These are phyloP conservation scores for Sambucus nigra DNA, from an alignment of 129 eudicot species.

Conservation along the genomic window DNA sequence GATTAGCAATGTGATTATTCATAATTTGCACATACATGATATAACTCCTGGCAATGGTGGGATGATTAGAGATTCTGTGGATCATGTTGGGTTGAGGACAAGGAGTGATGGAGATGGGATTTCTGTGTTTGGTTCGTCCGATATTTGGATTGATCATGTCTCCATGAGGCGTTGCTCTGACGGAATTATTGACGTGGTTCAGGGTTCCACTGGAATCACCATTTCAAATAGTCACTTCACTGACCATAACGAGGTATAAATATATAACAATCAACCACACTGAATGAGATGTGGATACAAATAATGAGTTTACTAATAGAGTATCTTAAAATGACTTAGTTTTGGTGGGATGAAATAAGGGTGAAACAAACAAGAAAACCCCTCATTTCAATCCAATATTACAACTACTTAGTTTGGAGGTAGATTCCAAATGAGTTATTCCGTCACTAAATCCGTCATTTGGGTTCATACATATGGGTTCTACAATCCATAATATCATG, in stretches of 20 bases:
- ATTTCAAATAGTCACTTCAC: slow-evolving; percentile 74
- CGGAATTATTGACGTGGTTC: slow-evolving; percentile 61
- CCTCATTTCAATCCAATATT: too few species aligned
- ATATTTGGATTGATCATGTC: slow-evolving; percentile 79
- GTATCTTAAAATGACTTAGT: too few species aligned
- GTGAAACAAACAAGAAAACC: too few species aligned
- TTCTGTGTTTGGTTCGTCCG: slow-evolving; percentile 37
- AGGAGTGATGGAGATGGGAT: slow-evolving; percentile 81
- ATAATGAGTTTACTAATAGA: too few species aligned
- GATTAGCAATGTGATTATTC: slow-evolving; percentile 50
- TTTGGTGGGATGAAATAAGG: too few species aligned
- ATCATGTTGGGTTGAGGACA: slow-evolving; percentile 53
- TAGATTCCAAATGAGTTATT: too few species aligned
- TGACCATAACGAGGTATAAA: slow-evolving; percentile 35
- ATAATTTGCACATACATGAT: slow-evolving; percentile 38
- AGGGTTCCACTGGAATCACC: slow-evolving; percentile 70
- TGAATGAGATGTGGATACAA: too few species aligned
- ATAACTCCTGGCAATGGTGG: slow-evolving; percentile 46
- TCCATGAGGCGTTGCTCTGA: slow-evolving; percentile 46
- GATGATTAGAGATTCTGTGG: slow-evolving; percentile 33
- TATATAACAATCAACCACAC: too few species aligned
- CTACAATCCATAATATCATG: too few species aligned
- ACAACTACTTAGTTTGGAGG: too few species aligned
- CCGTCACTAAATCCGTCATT: too few species aligned
- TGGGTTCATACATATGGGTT: too few species aligned